A percentile compares a stretch with the other conserved stretches of the same genome.
Conservation (phyloP, 805 yeast species). For the Saccharomycopsis oosterbeekiorum region DNA sequence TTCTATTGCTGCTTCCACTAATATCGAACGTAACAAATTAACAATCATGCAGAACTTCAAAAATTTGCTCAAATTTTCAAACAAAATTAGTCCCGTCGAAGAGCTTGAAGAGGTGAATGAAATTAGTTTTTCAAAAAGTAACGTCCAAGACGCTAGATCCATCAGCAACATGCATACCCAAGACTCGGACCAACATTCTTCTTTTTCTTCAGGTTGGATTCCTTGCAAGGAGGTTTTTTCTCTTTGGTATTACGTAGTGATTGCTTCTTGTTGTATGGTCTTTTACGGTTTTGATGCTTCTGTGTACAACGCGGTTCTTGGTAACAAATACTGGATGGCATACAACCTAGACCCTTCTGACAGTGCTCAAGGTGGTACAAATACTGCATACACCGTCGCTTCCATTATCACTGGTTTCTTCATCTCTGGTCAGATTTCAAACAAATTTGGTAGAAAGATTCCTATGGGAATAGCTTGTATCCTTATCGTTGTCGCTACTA, state of each 20-base stretch:
- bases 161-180: background rate
- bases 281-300: constrained; percentile 23
- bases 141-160: background rate
- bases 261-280: constrained; percentile 21
- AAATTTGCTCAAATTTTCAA: background rate
- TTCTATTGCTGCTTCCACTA: background rate
- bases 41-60: background rate
- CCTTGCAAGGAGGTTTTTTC: constrained; percentile 7
- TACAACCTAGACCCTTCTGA: constrained; percentile 19
- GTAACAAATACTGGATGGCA: constrained; percentile 20
- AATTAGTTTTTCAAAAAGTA: background rate
- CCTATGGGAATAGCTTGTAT: constrained; percentile 16
- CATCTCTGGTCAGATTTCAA: constrained; percentile 19
- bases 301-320: constrained; percentile 21
- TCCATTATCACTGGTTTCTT: constrained; percentile 20
- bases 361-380: constrained; percentile 20
- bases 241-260: constrained; percentile 20
- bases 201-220: background rate
- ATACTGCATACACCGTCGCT: constrained; percentile 21
- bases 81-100: background rate
- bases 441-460: constrained; percentile 18
- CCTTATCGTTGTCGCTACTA: constrained; percentile 15
- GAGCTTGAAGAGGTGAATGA: background rate
- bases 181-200: background rate
- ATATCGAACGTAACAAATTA: background rate